A percentile compares a stretch with the other conserved stretches of the same genome.
Conservation (phyloP, 1,139 yeast genomes). For the Lodderomyces parapsilosis region DNA sequence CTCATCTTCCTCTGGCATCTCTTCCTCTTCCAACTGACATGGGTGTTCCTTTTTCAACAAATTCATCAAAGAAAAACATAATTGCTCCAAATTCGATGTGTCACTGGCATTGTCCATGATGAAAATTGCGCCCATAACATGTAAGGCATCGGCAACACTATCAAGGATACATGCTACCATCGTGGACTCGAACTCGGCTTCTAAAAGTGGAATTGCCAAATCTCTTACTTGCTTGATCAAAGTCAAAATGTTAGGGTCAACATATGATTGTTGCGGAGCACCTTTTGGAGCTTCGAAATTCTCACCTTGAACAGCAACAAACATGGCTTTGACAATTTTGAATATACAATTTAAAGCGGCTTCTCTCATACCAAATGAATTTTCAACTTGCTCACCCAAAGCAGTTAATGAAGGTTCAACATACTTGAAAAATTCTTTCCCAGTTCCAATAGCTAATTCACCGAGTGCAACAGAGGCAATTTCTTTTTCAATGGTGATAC, state of each 20-base stretch:
- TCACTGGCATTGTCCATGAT: constrained; percentile 57
- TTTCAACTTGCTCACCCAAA: constrained; percentile 72
- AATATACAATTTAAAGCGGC: constrained; percentile 81
- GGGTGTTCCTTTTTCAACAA: constrained; percentile 79
- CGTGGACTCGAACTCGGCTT: constrained; percentile 77
- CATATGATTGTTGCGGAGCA: constrained; percentile 61
- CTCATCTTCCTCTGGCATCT: constrained; percentile 58
- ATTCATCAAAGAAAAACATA: constrained; percentile 69
- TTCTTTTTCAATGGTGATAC: constrained; percentile 95
- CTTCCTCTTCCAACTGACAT: constrained; percentile 65
- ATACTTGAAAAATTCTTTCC: constrained; percentile 73
- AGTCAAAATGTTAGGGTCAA: constrained; percentile 55
- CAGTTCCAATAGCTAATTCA: constrained; percentile 85
- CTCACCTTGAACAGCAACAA: constrained; percentile 53
- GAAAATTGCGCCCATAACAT: constrained; percentile 73
- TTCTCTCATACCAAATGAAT: constrained; percentile 89
- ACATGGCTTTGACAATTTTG: constrained; percentile 76
- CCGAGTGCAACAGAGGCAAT: constrained; percentile 92
- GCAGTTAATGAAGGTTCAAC: constrained; percentile 69
- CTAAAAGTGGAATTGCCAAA: constrained; percentile 60
- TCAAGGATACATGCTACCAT: constrained; percentile 82
- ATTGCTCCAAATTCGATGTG: constrained; percentile 58
- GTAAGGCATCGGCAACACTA: constrained; percentile 67
- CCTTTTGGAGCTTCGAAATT: constrained; percentile 67
- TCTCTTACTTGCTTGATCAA: constrained; percentile 68